Base-by-base conservation (phyloP, 2,329 filamentous ascomycete genomes). In the Pseudogymnoascus sp. region DNA sequence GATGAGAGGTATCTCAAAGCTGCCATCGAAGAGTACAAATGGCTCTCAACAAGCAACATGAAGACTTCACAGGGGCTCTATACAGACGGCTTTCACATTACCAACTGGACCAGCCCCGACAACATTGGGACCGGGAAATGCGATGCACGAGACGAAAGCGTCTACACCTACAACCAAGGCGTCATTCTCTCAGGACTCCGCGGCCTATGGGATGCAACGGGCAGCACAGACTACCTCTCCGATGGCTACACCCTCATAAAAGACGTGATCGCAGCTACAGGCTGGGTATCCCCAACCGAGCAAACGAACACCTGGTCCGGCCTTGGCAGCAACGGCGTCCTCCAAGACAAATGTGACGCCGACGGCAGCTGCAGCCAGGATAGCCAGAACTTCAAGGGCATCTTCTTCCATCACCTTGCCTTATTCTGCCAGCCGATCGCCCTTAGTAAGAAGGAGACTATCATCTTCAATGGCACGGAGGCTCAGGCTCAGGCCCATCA, bases 131-230 rank as follows among this genome's bases (percentile, higher is more conserved):
- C 47, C n/a, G 87, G 84, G 0, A 81, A 84, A 67, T 97, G 93
- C 74, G 90, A 97, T 72, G 74, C 84, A 60, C 84, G 92, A 60
- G 90, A 96, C 74, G 86, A 93, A 69, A 93, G 92, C 87, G 88
- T 96, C 8, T 96, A 93, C 75, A 96, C 92, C 0, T 97, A 97
- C 78, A 97, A 97, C 76, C 93, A 97, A 75, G 93, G 93, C 21
- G 91, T 97, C 3, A 71, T 97, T 1, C 82, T 97, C 21, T 92
- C 90, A 4, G 93, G 91, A 11, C 84, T 91, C 63, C 84, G 90
- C 35, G 89, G 87, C 1, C 80, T 97, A 0, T 97, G 89, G 85
- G 83, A 90, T 66, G 86, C 86, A 13, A 96, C 90, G 0, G 89
- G 88, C 11, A 83, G 86, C n/a, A 74, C 78, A 1, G 80, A 78